Base-by-base conservation (phyloP, 2,329 filamentous ascomycete genomes). In the Exserohilum turcica region DNA sequence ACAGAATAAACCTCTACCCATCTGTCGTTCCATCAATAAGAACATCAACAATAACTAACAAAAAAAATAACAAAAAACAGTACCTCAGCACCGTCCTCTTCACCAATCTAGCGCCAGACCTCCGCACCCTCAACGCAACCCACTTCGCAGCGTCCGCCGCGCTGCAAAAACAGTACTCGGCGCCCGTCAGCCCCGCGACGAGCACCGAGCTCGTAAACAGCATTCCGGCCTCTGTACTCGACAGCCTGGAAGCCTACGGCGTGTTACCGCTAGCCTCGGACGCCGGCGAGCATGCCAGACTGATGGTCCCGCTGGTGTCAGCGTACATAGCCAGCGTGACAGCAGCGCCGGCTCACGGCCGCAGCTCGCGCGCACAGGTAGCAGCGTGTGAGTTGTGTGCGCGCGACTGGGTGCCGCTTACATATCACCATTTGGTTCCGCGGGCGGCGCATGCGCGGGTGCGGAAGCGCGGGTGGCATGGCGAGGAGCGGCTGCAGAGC, bases 391-490 rank as follows among this genome's bases (percentile, higher is more conserved):
- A 96, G 76, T 82, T 95, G 19, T 95, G 91, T 71, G 83, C 79
- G 1, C 80, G 91, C 1, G 83, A 85, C 57, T 91, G 89, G 84
- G 84, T 94, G 18, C 84, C 85, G 7, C 74, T 94, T 56, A 90
- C 88, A 1, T 95, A 94, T 70, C 91, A 96, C 69, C 91, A 95
- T 76, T 78, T 96, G 37, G 92, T 96, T 48, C 91, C 91, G n/a
- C 83, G 85, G 35, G 82, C 84, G 37, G 86, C 91, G 54, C 91
- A 95, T 73, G 86, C 83, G 6, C 91, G 91, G 70, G 90, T 84
- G 3, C 71, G 91, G 33, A 91, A 89, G 78, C 80, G 90, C 36
- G 88, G 88, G 1, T 95, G 91, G 91, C 89, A 92, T 77, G 82
- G 82, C 3, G 84, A 86, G 57, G 89, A 90, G 72, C 84, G 86